phyloP scores from a whole-genome alignment of 73 alveolate genomes.

The Paraurostyla sp. region DNA sequence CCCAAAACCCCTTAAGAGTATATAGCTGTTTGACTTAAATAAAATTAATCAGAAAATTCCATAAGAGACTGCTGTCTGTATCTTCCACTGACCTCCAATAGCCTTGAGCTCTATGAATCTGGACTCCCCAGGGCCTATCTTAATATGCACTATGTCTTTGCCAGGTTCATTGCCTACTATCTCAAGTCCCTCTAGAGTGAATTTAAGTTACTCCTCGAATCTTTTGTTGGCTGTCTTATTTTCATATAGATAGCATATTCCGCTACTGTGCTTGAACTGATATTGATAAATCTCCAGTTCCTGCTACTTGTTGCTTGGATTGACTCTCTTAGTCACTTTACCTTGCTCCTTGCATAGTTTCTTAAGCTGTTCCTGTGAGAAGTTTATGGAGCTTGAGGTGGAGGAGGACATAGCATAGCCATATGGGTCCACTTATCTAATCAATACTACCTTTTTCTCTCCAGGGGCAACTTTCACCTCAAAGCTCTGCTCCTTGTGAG shows the following conservation, averaged over 20 bases:
- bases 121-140: conserved; percentile 82
- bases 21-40: too few species aligned
- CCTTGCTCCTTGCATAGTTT: conserved; percentile 83
- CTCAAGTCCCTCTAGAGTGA: conserved; percentile 78
- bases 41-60: conserved; percentile 61
- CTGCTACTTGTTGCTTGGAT: conserved; percentile 79
- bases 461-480: conserved; percentile 83
- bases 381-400: conserved; percentile 51
- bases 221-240: conserved; percentile 83
- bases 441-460: conserved; percentile 27
- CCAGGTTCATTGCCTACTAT: conserved; percentile 75
- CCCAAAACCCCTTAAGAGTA: too few species aligned
- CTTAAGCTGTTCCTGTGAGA: conserved; percentile 74
- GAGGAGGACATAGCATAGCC: conserved; percentile 69
- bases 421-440: conserved; percentile 37
- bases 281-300: conserved; percentile 81
- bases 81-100: conserved; percentile 85
- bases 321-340: conserved; percentile 78
- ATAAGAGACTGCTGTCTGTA: conserved; percentile 82
- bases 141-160: conserved; percentile 73
- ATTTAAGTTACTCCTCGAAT: conserved; percentile 82
- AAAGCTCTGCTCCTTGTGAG: conserved; percentile 77
- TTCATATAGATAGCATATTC: conserved; percentile 86
- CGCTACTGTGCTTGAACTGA: conserved; percentile 85
- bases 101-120: conserved; percentile 84